These are phyloP conservation scores for Neurospora tetrasperma DNA, from an alignment of 495 filamentous ascomycete species.

Conservation along the genomic window DNA sequence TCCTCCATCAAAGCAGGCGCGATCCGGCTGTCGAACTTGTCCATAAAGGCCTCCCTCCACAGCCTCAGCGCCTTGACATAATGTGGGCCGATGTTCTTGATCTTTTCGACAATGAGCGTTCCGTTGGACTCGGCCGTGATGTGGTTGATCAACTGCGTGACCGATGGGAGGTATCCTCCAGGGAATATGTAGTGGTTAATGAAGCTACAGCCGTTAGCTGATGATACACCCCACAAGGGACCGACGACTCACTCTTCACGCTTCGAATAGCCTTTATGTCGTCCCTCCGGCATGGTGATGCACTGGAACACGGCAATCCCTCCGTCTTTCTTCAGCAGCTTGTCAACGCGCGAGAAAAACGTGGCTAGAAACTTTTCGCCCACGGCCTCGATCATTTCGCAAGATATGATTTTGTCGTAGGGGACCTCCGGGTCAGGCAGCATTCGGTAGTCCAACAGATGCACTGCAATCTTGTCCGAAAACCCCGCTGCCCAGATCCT, in stretches of 20 bases:
- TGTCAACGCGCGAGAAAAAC: slow-evolving; percentile 50
- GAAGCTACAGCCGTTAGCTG: slow-evolving; percentile 35
- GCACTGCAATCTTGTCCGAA: slow-evolving; percentile 42
- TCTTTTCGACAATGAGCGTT: slow-evolving; percentile 48
- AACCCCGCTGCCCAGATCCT: slow-evolving; percentile 45
- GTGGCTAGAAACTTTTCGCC: slow-evolving; percentile 51
- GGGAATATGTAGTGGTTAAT: slow-evolving; percentile 69
- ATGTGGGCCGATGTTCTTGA: slow-evolving; percentile 61
- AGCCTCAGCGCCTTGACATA: slow-evolving; percentile 58
- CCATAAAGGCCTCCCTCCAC: slow-evolving; percentile 54
- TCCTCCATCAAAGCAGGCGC: slow-evolving; percentile 41
- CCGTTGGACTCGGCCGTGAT: slow-evolving; percentile 47
- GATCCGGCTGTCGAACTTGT: slow-evolving; percentile 48
- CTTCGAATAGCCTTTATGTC: slow-evolving; percentile 36
- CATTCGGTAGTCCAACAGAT: slow-evolving; percentile 51
- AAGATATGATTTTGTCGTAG: slow-evolving; percentile 60
- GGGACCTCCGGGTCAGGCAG: slow-evolving; percentile 38
- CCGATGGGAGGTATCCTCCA: slow-evolving; percentile 59
- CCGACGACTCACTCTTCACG: slow-evolving; percentile 30
- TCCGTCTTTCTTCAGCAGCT: slow-evolving; percentile 48
- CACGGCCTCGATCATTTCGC: slow-evolving; percentile 71
- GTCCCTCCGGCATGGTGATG: slow-evolving; percentile 61
- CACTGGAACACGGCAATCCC: slow-evolving; percentile 65
- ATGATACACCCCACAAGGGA: background rate
- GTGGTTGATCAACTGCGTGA: slow-evolving; percentile 49